Conservation (phyloP, 257 asterid species). For the Capsicum baccatum region DNA sequence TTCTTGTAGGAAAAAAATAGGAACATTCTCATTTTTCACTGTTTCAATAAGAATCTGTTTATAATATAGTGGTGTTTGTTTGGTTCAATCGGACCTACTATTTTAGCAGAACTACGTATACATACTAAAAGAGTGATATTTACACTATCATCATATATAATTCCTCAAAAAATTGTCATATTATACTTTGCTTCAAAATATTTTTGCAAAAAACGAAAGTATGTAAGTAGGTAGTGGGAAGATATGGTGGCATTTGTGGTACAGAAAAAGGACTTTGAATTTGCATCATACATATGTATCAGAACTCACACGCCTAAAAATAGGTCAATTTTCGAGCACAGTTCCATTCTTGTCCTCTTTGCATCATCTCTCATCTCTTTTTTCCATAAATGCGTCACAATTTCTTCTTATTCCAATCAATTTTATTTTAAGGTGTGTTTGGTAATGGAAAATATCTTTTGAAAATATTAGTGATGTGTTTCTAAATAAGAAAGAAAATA, state of each 20-base stretch:
- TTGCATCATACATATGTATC: conserved; percentile 3
- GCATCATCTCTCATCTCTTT: conserved; percentile 16
- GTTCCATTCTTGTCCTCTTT: conserved; percentile 26
- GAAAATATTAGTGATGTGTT: no score
- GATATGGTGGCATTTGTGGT: conserved; percentile 36
- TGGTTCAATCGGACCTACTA: no score
- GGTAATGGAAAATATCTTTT: not conserved
- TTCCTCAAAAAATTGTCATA: not conserved
- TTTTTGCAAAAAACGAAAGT: not conserved
- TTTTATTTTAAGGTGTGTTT: not conserved
- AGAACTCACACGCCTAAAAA: conserved; percentile 11
- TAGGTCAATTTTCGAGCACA: conserved; percentile 25
- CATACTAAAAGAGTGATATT: no score
- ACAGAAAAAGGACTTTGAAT: conserved; percentile 18
- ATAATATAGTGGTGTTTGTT: no score
- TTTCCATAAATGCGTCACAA: conserved; percentile 3
- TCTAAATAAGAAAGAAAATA: no score
- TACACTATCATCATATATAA: not conserved
- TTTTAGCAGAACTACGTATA: no score
- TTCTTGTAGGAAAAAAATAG: no score
- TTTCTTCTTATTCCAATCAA: not conserved
- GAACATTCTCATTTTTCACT: no score
- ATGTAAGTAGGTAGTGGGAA: conserved; percentile 14
- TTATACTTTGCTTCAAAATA: not conserved
- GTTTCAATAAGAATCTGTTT: no score